Percentiles rank a stretch among this genome's conserved stretches.
Conservation (phyloP, 371 early-diverging fungal species). For the Amoeboradix gromovi region DNA sequence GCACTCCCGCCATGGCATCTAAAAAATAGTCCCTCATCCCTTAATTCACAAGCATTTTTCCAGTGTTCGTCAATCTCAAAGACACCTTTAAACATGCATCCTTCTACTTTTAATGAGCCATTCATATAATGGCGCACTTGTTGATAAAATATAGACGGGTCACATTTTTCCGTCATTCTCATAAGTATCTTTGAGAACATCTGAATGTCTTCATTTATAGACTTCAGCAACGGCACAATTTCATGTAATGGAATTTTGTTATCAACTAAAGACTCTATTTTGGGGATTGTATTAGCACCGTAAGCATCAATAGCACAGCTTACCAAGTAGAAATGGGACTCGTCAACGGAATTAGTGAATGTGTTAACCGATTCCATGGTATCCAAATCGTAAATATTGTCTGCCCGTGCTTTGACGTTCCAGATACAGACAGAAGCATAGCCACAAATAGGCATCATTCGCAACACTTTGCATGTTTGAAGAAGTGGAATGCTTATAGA, state of each 20-base stretch:
- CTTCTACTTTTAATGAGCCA: constrained; percentile 70
- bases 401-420: too few species aligned
- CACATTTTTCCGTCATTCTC: constrained; percentile 72
- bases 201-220: constrained; percentile 12
- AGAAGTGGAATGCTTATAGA: too few species aligned
- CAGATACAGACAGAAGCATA: too few species aligned
- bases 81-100: constrained; percentile 52
- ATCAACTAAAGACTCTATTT: constrained; percentile 6
- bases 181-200: constrained; percentile 22
- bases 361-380: too few species aligned
- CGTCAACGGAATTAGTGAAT: constrained; percentile 62
- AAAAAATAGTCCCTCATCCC: neutral
- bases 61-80: constrained; percentile 35
- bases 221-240: neutral
- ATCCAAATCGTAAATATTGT: too few species aligned
- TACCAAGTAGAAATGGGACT: constrained; percentile 83
- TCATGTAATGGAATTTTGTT: too few species aligned
- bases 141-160: constrained; percentile 81
- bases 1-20: constrained; percentile 14
- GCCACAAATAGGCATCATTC: too few species aligned
- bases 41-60: neutral
- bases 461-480: too few species aligned
- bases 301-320: constrained; percentile 59
- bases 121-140: constrained; percentile 61
- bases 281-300: constrained; percentile 40